Evolutionary conservation across 2,329 filamentous ascomycete genomes (phyloP).

Genomic region (Botrytis sinoallii): DNA sequence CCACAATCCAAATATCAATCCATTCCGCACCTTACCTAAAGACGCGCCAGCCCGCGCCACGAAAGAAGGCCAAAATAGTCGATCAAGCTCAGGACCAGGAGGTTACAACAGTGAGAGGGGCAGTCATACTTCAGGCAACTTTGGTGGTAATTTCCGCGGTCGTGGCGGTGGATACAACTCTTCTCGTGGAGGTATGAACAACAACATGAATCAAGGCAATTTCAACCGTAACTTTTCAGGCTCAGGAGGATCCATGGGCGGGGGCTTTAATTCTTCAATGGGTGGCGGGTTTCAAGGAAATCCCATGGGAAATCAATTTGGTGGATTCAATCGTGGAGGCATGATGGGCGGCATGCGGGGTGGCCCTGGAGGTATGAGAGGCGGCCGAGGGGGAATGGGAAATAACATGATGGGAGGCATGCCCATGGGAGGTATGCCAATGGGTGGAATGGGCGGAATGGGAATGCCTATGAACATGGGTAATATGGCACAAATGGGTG

Average conservation of each 20-base stretch:
- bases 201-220: constrained; percentile 51
- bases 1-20: constrained; percentile 74
- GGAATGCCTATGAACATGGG: constrained; percentile 44
- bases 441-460: constrained; percentile 48
- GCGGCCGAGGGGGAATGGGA: constrained; percentile 52
- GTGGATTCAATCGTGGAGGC: constrained; percentile 52
- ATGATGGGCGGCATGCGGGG: constrained; percentile 51
- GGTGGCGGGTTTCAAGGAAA: constrained; percentile 49
- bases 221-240: constrained; percentile 50
- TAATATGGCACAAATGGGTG: constrained; percentile 44
- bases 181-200: constrained; percentile 39
- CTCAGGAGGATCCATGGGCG: constrained; percentile 45
- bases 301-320: constrained; percentile 45
- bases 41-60: constrained; percentile 71
- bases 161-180: constrained; percentile 47
- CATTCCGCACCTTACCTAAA: constrained; percentile 87
- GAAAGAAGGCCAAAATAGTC: constrained; percentile 58
- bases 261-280: constrained; percentile 43
- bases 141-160: constrained; percentile 46
- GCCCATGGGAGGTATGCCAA: constrained; percentile 54
- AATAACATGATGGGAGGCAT: constrained; percentile 45
- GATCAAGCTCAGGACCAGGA: constrained; percentile 43
- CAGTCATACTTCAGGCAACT: constrained; percentile 38
- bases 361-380: constrained; percentile 56
- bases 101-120: constrained; percentile 48